Conservation (phyloP, 2,329 filamentous ascomycete species). For the Ophiosphaerella herpotricha region DNA sequence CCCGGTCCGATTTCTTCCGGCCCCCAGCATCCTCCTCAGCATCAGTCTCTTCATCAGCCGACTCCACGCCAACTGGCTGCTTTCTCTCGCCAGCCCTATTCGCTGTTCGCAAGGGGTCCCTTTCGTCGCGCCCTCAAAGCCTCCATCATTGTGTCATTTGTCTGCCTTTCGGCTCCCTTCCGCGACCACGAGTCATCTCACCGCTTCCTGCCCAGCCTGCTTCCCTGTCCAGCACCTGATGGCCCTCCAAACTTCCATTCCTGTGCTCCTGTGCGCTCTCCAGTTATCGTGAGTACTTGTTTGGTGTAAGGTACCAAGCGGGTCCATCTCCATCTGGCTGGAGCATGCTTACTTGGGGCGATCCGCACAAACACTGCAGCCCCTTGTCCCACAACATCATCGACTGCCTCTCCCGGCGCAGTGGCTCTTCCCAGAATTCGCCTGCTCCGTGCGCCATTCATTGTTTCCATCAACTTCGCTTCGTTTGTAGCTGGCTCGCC, state of each 20-base stretch:
- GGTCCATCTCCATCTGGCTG: conserved; percentile 28
- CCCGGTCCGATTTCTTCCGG: conserved; percentile 23
- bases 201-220: conserved; percentile 30
- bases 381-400: conserved; percentile 30
- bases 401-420: conserved; percentile 23
- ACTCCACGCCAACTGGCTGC: conserved; percentile 22
- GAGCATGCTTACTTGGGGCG: conserved; percentile 23
- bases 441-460: conserved; percentile 20
- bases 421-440: conserved; percentile 16
- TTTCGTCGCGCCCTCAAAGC: conserved; percentile 17
- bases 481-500: conserved; percentile 7
- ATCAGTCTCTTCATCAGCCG: conserved; percentile 32
- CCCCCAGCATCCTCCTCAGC: background rate
- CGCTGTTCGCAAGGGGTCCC: conserved; percentile 24
- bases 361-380: conserved; percentile 38
- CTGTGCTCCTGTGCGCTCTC: conserved; percentile 29
- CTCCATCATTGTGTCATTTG: conserved; percentile 40
- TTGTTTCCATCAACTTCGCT: conserved; percentile 8
- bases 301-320: conserved; percentile 33
- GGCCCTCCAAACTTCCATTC: conserved; percentile 12
- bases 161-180: conserved; percentile 32
- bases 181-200: conserved; percentile 44
- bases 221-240: conserved; percentile 27
- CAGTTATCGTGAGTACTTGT: conserved; percentile 36
- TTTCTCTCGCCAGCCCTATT: conserved; percentile 10